Percentiles rank a stretch among this genome's conserved stretches.
Evolutionary conservation across 83 land plant genomes (phyloP).

Genomic region (Diphasiastrum complanatum): DNA sequence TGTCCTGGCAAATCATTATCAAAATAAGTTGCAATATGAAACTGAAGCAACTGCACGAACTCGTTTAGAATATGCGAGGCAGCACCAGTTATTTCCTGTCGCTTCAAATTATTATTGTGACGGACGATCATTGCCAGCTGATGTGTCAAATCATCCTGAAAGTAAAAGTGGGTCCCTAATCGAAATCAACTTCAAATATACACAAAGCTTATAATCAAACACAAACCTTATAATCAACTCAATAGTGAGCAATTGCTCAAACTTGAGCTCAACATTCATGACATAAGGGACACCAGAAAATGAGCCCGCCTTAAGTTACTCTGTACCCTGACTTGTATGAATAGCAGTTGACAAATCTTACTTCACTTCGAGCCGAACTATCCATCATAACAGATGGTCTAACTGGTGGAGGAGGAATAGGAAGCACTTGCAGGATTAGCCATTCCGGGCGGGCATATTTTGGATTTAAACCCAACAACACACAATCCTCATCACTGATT

Average conservation of each 20-base stretch:
- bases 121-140: constrained; percentile 95
- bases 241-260: background rate
- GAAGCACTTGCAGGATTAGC: constrained; percentile 98
- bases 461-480: constrained; percentile 76
- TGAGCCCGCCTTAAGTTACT: too few relatives aligned
- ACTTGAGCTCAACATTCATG: too few relatives aligned
- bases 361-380: constrained; percentile 93
- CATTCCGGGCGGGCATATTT: constrained; percentile 98
- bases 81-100: constrained; percentile 86
- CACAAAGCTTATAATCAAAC: background rate
- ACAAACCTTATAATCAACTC: background rate
- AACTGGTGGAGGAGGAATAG: constrained; percentile 97
- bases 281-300: too few relatives aligned
- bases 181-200: background rate
- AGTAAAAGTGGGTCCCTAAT: background rate
- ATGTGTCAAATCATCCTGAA: constrained; percentile 95
- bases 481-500: constrained; percentile 83
- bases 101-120: constrained; percentile 79
- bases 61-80: constrained; percentile 98
- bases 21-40: constrained; percentile 96
- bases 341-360: constrained; percentile 25
- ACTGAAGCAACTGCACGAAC: constrained; percentile 90
- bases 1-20: constrained; percentile 99
- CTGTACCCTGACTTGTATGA: too few relatives aligned
- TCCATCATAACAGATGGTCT: constrained; percentile 99